These are phyloP conservation scores for Bipolaris victoriae DNA, from an alignment of 2,329 filamentous ascomycete species.

Conservation along the genomic window DNA sequence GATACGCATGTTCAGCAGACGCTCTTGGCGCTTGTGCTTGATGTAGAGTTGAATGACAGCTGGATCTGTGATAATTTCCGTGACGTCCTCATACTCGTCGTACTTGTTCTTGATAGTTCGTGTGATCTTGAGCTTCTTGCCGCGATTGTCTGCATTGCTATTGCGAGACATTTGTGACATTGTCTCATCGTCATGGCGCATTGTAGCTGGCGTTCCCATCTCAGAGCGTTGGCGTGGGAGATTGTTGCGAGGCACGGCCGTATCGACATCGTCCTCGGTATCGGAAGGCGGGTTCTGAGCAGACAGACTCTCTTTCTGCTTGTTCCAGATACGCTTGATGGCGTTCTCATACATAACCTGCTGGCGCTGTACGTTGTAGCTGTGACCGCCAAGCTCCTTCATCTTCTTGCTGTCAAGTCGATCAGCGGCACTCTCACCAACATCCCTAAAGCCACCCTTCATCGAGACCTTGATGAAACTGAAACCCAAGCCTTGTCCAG, in stretches of 20 bases:
- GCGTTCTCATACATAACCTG: constrained; percentile 90
- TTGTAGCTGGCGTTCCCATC: constrained; percentile 61
- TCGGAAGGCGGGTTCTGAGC: constrained; percentile 78
- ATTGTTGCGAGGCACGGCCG: constrained; percentile 53
- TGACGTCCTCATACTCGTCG: constrained; percentile 63
- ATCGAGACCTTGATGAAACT: constrained; percentile 98
- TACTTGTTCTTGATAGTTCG: constrained; percentile 69
- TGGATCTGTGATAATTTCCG: constrained; percentile 64
- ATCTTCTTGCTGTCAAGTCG: constrained; percentile 79
- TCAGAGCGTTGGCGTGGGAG: constrained; percentile 62
- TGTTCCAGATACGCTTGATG: constrained; percentile 90
- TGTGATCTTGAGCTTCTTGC: constrained; percentile 74
- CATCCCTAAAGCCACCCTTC: constrained; percentile 95
- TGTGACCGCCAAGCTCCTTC: constrained; percentile 80
- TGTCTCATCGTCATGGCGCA: constrained; percentile 72
- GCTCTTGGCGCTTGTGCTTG: constrained; percentile 73
- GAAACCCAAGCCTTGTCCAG: constrained; percentile 89
- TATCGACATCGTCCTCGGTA: constrained; percentile 67
- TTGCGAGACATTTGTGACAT: constrained; percentile 58
- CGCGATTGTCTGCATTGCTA: constrained; percentile 64
- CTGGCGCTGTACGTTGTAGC: constrained; percentile 96
- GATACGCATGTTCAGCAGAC: constrained; percentile 76
- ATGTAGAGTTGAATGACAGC: constrained; percentile 89
- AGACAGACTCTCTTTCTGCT: constrained; percentile 78
- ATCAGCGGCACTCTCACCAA: constrained; percentile 86